phyloP scores from a whole-genome alignment of 2,329 filamentous ascomycete genomes.

The Scortechinia acanthostroma region DNA sequence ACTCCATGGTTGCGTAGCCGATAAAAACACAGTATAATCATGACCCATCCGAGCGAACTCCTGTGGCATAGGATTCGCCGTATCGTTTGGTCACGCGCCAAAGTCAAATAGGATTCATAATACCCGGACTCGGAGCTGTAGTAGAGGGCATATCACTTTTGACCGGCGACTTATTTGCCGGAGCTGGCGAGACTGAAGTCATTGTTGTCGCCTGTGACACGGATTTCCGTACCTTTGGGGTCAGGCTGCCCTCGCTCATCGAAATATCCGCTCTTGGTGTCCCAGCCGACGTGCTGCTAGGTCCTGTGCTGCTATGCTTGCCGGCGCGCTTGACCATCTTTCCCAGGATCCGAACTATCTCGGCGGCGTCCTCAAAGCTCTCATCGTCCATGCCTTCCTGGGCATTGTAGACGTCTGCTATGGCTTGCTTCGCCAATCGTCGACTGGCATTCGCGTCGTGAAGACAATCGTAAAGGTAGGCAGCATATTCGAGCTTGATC shows the following conservation, averaged over 20 bases:
- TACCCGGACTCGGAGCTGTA: too few relatives aligned
- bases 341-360: conserved; percentile 22
- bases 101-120: too few relatives aligned
- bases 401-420: conserved; percentile 58
- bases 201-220: neutral
- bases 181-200: neutral
- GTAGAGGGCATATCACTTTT: too few relatives aligned
- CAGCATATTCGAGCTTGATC: conserved; percentile 58
- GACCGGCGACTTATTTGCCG: too few relatives aligned
- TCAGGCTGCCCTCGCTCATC: neutral
- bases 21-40: too few relatives aligned
- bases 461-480: conserved; percentile 60
- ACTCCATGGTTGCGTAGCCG: too few relatives aligned
- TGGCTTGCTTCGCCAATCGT: conserved; percentile 48
- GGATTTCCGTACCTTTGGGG: neutral
- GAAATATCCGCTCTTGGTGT: neutral
- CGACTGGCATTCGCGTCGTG: conserved; percentile 49
- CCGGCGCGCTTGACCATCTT: neutral
- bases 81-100: too few relatives aligned
- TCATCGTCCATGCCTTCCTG: conserved; percentile 59
- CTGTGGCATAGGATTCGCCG: too few relatives aligned
- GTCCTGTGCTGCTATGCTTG: neutral
- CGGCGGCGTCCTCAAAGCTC: conserved; percentile 58
- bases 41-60: too few relatives aligned
- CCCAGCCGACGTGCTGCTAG: neutral